Evolutionary conservation across 345 rosid genomes (phyloP).

Genomic region (Dimocarpus longan): DNA sequence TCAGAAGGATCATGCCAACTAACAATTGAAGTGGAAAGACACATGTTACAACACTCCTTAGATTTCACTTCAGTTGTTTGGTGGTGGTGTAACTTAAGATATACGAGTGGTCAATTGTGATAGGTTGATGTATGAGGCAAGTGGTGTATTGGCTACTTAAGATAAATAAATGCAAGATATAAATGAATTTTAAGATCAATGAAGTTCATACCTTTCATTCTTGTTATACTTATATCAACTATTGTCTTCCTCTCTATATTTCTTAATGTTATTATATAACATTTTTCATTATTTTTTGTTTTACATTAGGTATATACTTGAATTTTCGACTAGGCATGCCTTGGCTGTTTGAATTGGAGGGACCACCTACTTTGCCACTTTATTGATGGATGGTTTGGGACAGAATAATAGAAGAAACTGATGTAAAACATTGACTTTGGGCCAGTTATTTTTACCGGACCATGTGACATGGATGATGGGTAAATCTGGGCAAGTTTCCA

Average conservation of each 20-base stretch:
- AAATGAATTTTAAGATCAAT: background rate
- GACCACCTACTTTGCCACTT: background rate
- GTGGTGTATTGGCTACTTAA: background rate
- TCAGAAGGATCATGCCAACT: background rate
- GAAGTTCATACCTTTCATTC: background rate
- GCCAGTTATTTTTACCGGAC: background rate
- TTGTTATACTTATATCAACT: background rate
- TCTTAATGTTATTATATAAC: background rate
- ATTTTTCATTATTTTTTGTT: background rate
- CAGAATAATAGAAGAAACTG: background rate
- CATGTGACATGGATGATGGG: background rate
- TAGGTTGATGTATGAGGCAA: background rate
- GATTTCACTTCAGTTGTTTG: background rate
- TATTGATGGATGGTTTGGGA: background rate
- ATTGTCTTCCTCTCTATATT: background rate
- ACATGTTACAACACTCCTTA: background rate
- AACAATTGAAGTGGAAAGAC: background rate
- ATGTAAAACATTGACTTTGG: conserved; percentile 1
- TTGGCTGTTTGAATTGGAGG: background rate
- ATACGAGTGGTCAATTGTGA: background rate
- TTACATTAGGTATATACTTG: background rate
- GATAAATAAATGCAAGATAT: background rate
- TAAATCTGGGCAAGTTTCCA: background rate
- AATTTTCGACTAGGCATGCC: background rate
- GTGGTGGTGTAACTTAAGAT: background rate